Evolutionary conservation across 2,329 filamentous ascomycete species (phyloP).

Genomic region (Colletotrichum zoysiae): DNA sequence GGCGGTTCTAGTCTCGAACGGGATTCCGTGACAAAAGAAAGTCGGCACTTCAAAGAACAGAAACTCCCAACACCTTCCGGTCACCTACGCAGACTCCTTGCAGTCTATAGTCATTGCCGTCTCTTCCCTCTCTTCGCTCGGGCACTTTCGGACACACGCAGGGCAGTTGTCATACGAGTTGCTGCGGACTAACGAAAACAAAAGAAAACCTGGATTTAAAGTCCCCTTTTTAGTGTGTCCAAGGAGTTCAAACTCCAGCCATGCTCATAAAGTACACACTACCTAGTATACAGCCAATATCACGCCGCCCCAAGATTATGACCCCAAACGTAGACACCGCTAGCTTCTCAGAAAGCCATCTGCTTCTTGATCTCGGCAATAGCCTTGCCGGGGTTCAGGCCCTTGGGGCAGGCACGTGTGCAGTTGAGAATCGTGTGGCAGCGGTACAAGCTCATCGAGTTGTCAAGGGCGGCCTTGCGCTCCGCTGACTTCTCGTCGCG

Average conservation of each 20-base stretch:
- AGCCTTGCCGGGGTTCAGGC: conserved; percentile 92
- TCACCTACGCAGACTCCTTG: neutral
- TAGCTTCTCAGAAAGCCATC: conserved; percentile 72
- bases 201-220: conserved; percentile 41
- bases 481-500: conserved; percentile 90
- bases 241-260: conserved; percentile 38
- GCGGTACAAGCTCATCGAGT: conserved; percentile 98
- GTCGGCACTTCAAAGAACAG: neutral
- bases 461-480: conserved; percentile 92
- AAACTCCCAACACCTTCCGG: neutral
- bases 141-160: conserved; percentile 19
- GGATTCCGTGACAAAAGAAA: too few relatives aligned
- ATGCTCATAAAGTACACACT: conserved; percentile 40
- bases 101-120: conserved; percentile 8
- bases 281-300: conserved; percentile 42
- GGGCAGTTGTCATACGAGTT: conserved; percentile 19
- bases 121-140: neutral
- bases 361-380: conserved; percentile 99
- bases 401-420: conserved; percentile 97
- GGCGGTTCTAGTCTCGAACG: too few relatives aligned
- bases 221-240: conserved; percentile 39
- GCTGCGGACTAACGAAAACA: conserved; percentile 33
- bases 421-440: conserved; percentile 99
- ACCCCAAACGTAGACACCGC: conserved; percentile 32
- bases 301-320: conserved; percentile 41